Evolutionary conservation across 148 eudicot genomes (phyloP), one percentile per base, ranked within the genome.

Genomic region (Persicaria tinctoria): DNA sequence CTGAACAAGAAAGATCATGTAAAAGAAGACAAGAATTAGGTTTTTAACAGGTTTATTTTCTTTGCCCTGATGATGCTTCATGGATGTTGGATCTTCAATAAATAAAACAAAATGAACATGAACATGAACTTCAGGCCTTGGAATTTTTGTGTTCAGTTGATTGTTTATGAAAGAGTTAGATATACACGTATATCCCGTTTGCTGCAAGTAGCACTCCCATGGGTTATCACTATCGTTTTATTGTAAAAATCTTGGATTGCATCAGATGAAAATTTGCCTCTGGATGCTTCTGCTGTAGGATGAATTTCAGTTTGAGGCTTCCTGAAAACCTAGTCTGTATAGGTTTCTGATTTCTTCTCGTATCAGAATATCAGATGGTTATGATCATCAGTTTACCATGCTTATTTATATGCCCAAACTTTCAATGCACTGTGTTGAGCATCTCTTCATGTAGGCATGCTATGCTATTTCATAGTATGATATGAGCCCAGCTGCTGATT

Each of bases 11-110:
- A 83, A 79, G 82, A 77, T 32, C 68, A 32, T 47, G 80, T 79
- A 51, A 83, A 79, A 73, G 82, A 79, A 51, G 78, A 79, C 69
- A 60, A 79, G 72, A 66, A 74, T 68, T 71, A 74, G 74, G 48
- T 5, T 41, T 66, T 66, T 44, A 66, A 12, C 8, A 13, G 2
- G 17, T 44, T 12, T 3, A 2, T 63, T 38, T 63, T 63, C n/a
- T 63, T 38, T 38, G 38, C 47, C 48, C 44, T 13, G 48, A 66
- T 41, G 70, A 38, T 41, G 48, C 2, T 63, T 32, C 46, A 63
- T 38, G 46, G 69, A 63, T 16, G 45, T 63, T 63, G 17, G 45
- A 12, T 12, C 41, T 63, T 11, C 46, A 63, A 63, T 63, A 63
- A 63, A 23, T 63, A n/a, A 63, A 63, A 38, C 41, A 32, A 32